Conservation (phyloP, 345 rosid species). For the Citrus australasica region DNA sequence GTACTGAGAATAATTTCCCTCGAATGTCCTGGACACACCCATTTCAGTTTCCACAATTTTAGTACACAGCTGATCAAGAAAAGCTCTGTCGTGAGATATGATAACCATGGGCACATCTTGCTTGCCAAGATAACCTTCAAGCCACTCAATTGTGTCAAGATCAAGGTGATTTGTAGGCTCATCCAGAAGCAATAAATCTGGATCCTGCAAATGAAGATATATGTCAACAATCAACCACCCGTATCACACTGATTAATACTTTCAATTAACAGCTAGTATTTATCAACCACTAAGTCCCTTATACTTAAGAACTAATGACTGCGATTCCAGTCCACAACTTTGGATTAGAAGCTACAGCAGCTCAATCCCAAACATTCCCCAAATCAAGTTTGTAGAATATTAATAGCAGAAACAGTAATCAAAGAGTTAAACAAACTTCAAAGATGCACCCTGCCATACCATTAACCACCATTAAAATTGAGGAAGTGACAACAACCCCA, state of each 20-base stretch:
- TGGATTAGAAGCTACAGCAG: neutral
- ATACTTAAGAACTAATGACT: too few species aligned
- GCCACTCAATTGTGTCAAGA: constrained; percentile 97
- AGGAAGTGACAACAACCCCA: neutral
- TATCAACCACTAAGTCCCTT: neutral
- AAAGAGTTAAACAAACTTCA: neutral
- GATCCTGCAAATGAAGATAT: constrained; percentile 51
- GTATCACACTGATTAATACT: neutral
- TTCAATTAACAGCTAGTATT: too few species aligned
- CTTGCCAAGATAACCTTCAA: constrained; percentile 84
- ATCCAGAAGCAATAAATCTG: constrained; percentile 89
- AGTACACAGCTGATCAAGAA: constrained; percentile 91
- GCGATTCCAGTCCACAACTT: neutral
- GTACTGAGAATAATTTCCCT: constrained; percentile 88
- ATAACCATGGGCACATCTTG: constrained; percentile 97
- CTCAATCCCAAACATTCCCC: neutral
- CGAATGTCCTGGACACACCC: constrained; percentile 86
- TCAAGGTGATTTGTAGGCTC: constrained; percentile 98
- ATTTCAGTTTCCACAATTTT: constrained; percentile 95
- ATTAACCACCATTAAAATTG: neutral
- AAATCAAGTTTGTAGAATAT: neutral
- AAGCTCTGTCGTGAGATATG: constrained; percentile 94
- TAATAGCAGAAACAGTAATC: neutral
- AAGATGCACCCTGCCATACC: neutral
- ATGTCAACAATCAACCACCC: constrained; percentile 6